Percentiles rank a stretch among this genome's conserved stretches.
Conservation (phyloP, 257 asterid genomes). For the Mitragyna speciosa region DNA sequence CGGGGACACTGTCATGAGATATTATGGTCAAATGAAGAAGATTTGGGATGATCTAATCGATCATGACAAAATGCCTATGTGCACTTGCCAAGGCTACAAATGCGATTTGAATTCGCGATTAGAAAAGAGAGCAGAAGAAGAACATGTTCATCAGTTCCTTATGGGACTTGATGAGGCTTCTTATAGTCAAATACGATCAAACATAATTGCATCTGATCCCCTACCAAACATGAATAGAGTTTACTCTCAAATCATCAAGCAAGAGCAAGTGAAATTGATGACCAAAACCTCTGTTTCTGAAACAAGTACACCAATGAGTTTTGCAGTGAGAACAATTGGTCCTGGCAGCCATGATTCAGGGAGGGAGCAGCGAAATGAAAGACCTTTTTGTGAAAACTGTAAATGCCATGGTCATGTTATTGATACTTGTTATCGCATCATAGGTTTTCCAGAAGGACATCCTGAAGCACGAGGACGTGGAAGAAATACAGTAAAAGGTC, state of each 20-base stretch:
- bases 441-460: neutral
- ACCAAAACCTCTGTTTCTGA: neutral
- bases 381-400: neutral
- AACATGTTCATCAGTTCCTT: neutral
- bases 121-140: neutral
- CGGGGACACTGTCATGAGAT: neutral
- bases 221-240: neutral
- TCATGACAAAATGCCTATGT: neutral
- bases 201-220: neutral
- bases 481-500: neutral
- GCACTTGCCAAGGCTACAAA: neutral
- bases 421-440: neutral
- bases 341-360: neutral
- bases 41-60: slow-evolving; percentile 1
- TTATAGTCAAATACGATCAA: neutral
- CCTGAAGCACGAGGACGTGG: neutral
- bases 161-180: neutral
- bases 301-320: neutral
- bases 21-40: slow-evolving; percentile 13
- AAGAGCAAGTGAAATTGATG: neutral
- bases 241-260: neutral
- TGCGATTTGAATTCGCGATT: neutral
- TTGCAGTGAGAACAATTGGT: neutral
- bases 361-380: neutral
- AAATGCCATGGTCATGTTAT: neutral